phyloP scores from a whole-genome alignment of 2,329 filamentous ascomycete genomes.

The Magnaporthiopsis poae region DNA sequence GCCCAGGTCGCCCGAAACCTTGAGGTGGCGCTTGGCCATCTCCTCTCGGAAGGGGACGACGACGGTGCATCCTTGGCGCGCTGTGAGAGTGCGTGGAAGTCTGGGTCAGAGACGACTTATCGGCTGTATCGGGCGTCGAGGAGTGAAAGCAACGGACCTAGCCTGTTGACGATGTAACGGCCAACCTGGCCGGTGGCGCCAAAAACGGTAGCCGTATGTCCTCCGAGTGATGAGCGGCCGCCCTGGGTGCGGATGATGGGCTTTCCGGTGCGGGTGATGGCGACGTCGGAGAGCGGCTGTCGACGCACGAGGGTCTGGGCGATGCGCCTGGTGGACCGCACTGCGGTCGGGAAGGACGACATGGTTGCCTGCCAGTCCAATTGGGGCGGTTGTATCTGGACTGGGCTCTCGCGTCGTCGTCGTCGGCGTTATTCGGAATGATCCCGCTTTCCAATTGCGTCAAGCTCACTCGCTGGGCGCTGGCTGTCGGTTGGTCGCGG shows the following conservation, averaged over 20 bases:
- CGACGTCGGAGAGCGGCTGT: constrained; percentile 64
- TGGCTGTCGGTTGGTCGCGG: background rate
- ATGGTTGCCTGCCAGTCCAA: constrained; percentile 33
- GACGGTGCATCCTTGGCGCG: constrained; percentile 86
- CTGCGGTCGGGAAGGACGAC: constrained; percentile 46
- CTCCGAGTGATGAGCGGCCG: constrained; percentile 66
- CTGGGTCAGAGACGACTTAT: too few species aligned
- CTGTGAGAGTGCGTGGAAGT: constrained; percentile 33
- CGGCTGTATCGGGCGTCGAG: background rate
- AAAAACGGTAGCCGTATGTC: constrained; percentile 94
- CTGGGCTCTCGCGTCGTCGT: constrained; percentile 4
- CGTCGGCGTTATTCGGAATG: background rate
- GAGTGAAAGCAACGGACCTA: constrained; percentile 44
- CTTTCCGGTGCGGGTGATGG: constrained; percentile 92
- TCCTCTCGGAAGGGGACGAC: constrained; percentile 91
- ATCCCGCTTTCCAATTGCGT: constrained; percentile 7
- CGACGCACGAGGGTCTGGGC: constrained; percentile 38
- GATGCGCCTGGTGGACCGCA: constrained; percentile 42
- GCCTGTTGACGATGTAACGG: constrained; percentile 91
- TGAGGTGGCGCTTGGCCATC: constrained; percentile 94
- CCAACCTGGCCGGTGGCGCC: constrained; percentile 92
- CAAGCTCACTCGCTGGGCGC: constrained; percentile 1
- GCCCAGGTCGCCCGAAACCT: constrained; percentile 89
- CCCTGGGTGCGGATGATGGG: constrained; percentile 81
- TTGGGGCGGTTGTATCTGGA: constrained; percentile 14